Conservation (phyloP, 1,284 basidiomycete species). For the Neonothopanus nambi region DNA sequence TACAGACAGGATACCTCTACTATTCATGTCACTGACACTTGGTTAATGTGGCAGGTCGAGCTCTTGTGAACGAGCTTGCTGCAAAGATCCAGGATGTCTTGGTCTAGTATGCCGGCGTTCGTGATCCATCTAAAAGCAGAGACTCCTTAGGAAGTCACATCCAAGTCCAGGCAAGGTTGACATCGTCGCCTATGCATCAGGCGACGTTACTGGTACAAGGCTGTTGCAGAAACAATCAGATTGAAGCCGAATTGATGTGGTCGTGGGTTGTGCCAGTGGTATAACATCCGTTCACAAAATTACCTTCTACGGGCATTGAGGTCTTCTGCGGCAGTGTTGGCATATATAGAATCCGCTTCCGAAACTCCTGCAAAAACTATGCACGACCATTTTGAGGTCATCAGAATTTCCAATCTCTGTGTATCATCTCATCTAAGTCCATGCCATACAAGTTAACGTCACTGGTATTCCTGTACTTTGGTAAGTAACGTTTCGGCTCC, state of each 20-base stretch:
- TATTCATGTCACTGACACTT: too few relatives aligned
- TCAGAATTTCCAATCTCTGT: too few relatives aligned
- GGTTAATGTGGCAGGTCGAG: background rate
- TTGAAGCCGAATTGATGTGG: conserved; percentile 11
- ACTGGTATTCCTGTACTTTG: background rate
- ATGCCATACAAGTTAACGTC: background rate
- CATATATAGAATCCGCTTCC: too few relatives aligned
- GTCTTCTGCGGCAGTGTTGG: too few relatives aligned
- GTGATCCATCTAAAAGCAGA: background rate
- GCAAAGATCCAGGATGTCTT: background rate
- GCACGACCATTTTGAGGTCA: too few relatives aligned
- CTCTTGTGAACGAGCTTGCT: background rate
- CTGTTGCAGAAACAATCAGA: conserved; percentile 9
- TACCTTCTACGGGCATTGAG: background rate
- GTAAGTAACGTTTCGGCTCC: background rate
- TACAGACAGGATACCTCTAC: too few relatives aligned
- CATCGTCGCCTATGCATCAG: background rate
- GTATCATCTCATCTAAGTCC: too few relatives aligned
- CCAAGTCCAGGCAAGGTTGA: background rate
- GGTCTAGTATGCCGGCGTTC: background rate
- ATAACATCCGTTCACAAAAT: background rate
- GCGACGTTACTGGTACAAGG: conserved; percentile 6
- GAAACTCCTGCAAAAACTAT: too few relatives aligned
- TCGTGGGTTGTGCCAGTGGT: conserved; percentile 18
- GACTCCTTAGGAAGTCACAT: background rate